phyloP scores from a whole-genome alignment of 371 early-diverging fungal species.

The Lichtheimia ornata region DNA sequence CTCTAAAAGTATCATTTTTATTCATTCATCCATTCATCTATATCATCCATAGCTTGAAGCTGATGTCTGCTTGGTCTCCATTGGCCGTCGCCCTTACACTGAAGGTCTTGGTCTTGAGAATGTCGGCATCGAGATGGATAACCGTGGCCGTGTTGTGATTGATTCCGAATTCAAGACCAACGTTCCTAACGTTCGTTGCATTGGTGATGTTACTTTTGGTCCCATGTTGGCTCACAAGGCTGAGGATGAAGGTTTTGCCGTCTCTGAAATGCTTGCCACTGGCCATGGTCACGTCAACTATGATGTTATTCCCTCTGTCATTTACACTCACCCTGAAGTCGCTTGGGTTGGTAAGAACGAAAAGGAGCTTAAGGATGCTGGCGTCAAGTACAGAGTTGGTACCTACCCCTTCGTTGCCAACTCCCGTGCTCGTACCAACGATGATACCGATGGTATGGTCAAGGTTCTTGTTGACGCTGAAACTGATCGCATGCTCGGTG shows the following conservation, averaged over 20 bases:
- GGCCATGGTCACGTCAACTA: slow-evolving; percentile 98
- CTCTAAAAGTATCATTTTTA: neutral
- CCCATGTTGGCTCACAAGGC: slow-evolving; percentile 99
- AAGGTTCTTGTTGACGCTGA: slow-evolving; percentile 96
- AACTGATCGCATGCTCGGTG: slow-evolving; percentile 95
- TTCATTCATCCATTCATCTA: neutral
- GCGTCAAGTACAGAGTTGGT: slow-evolving; percentile 86
- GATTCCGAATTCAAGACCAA: slow-evolving; percentile 91
- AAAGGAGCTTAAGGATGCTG: slow-evolving; percentile 86
- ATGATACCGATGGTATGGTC: slow-evolving; percentile 92
- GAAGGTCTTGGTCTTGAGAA: slow-evolving; percentile 90
- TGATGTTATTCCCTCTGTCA: slow-evolving; percentile 95
- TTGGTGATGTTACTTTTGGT: slow-evolving; percentile 96
- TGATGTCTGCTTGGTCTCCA: slow-evolving; percentile 91
- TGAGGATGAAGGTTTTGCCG: slow-evolving; percentile 97
- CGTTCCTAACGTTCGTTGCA: slow-evolving; percentile 88
- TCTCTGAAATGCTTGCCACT: slow-evolving; percentile 89
- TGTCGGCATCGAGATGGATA: slow-evolving; percentile 86
- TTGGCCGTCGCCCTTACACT: slow-evolving; percentile 96
- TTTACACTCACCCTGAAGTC: slow-evolving; percentile 98
- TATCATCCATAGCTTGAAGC: slow-evolving; percentile 71
- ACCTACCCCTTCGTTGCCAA: slow-evolving; percentile 96
- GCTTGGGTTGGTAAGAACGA: slow-evolving; percentile 99
- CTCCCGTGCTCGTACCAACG: slow-evolving; percentile 96
- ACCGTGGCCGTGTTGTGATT: slow-evolving; percentile 87